Conservation (phyloP, 441 rosid genomes). For the Bocquillonia castaneifolia region DNA sequence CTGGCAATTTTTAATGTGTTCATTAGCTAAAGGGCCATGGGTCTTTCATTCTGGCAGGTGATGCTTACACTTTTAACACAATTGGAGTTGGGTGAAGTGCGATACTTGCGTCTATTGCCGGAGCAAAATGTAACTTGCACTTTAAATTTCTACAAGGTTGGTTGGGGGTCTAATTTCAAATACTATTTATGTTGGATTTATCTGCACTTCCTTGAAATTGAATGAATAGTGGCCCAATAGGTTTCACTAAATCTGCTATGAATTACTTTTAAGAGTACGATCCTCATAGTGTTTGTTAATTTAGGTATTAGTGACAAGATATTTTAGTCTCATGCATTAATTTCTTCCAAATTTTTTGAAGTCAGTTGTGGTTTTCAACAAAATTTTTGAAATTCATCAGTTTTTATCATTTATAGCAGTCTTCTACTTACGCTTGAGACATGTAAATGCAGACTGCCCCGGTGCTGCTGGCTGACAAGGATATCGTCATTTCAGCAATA, state of each 20-base stretch:
- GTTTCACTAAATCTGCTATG: conserved; percentile 7
- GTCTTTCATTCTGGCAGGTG: conserved; percentile 51
- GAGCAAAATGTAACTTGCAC: conserved; percentile 66
- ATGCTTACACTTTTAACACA: conserved; percentile 82
- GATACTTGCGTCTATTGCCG: conserved; percentile 69
- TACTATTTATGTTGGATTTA: background rate
- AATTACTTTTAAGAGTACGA: background rate
- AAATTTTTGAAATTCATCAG: background rate
- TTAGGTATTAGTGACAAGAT: background rate
- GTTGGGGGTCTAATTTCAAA: conserved; percentile 10
- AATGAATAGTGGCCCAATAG: no score
- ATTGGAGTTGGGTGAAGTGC: conserved; percentile 81
- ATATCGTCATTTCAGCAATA: conserved; percentile 57
- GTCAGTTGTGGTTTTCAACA: background rate
- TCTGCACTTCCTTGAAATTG: conserved; percentile 8
- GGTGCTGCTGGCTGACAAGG: conserved; percentile 57
- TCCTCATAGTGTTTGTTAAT: background rate
- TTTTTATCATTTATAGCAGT: conserved; percentile 17
- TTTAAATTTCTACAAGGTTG: conserved; percentile 85
- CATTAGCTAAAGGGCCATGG: conserved; percentile 1
- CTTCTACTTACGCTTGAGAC: conserved; percentile 24
- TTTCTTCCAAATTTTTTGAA: background rate
- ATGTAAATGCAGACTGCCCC: conserved; percentile 63
- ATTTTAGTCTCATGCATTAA: background rate
- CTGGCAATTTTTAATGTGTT: background rate